These are phyloP conservation scores for Rhodotorula sp. DNA, from an alignment of 1,284 basidiomycete species.

Conservation along the genomic window DNA sequence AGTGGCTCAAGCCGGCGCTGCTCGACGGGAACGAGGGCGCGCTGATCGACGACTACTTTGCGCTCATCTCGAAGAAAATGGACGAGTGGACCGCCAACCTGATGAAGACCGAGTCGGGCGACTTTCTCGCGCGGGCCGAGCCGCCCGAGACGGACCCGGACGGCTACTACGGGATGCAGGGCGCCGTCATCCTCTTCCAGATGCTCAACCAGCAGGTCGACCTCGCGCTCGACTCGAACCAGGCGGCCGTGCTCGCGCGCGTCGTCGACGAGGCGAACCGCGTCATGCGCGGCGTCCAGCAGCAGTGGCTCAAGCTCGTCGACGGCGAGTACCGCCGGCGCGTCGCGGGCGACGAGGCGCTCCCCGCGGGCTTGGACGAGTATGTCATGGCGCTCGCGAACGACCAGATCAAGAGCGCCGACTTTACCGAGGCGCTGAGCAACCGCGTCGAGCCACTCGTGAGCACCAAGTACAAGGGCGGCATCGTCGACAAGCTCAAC, in stretches of 20 bases:
- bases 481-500: slow-evolving; percentile 84
- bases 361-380: slow-evolving; percentile 82
- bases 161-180: slow-evolving; percentile 86
- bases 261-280: slow-evolving; percentile 86
- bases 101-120: slow-evolving; percentile 84
- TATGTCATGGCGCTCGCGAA: slow-evolving; percentile 98
- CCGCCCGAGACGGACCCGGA: slow-evolving; percentile 88
- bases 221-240: slow-evolving; percentile 90
- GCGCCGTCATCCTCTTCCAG: slow-evolving; percentile 92
- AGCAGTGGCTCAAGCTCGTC: slow-evolving; percentile 81
- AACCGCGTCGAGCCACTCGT: slow-evolving; percentile 86
- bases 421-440: slow-evolving; percentile 84
- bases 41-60: slow-evolving; percentile 94
- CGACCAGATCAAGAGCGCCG: slow-evolving; percentile 95
- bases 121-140: slow-evolving; percentile 78
- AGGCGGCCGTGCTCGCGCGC: slow-evolving; percentile 87
- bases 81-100: slow-evolving; percentile 96
- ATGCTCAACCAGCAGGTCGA: slow-evolving; percentile 94
- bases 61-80: slow-evolving; percentile 88
- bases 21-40: slow-evolving; percentile 90
- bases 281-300: slow-evolving; percentile 87
- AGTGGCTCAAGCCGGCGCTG: slow-evolving; percentile 82
- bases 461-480: slow-evolving; percentile 82
- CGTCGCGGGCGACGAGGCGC: slow-evolving; percentile 64
- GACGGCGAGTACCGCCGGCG: slow-evolving; percentile 81